These are phyloP conservation scores for Artemisia tridentata DNA, from an alignment of 129 eudicot genomes.

Conservation along the genomic window DNA sequence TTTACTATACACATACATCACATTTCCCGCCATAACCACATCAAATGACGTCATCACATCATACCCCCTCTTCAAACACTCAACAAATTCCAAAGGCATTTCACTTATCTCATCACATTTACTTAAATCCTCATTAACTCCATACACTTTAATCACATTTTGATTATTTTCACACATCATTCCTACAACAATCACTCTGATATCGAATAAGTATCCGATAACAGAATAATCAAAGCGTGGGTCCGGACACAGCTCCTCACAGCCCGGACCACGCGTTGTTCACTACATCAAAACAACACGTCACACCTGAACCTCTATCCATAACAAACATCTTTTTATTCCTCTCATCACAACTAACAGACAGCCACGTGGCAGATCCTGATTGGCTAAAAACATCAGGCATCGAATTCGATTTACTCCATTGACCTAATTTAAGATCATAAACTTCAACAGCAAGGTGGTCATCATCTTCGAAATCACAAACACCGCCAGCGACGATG, in stretches of 20 bases:
- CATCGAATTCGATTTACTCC: slow-evolving; percentile 53
- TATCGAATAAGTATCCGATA: slow-evolving; percentile 27
- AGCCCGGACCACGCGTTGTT: slow-evolving; percentile 42
- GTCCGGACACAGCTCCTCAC: slow-evolving; percentile 42
- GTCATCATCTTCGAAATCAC: slow-evolving; percentile 46
- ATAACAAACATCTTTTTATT: slow-evolving; percentile 27
- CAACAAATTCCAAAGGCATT: slow-evolving; percentile 27
- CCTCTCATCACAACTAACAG: slow-evolving; percentile 31
- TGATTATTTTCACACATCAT: slow-evolving; percentile 28
- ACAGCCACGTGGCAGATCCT: slow-evolving; percentile 50
- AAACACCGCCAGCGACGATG: slow-evolving; percentile 59
- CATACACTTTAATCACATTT: slow-evolving; percentile 28
- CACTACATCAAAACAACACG: slow-evolving; percentile 38
- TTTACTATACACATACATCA: slow-evolving; percentile 23
- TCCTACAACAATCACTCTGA: slow-evolving; percentile 32
- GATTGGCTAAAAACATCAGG: slow-evolving; percentile 42
- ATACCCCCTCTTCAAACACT: slow-evolving; percentile 23
- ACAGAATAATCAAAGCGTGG: slow-evolving; percentile 29
- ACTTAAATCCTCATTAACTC: slow-evolving; percentile 22
- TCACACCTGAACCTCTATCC: slow-evolving; percentile 46
- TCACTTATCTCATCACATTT: slow-evolving; percentile 33
- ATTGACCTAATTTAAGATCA: slow-evolving; percentile 25
- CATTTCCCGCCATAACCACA: slow-evolving; percentile 28
- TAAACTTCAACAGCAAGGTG: slow-evolving; percentile 58
- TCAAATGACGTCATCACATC: slow-evolving; percentile 20